Conservation (phyloP, 2,329 filamentous ascomycete genomes). For the Pseudogymnoascus sp. region DNA sequence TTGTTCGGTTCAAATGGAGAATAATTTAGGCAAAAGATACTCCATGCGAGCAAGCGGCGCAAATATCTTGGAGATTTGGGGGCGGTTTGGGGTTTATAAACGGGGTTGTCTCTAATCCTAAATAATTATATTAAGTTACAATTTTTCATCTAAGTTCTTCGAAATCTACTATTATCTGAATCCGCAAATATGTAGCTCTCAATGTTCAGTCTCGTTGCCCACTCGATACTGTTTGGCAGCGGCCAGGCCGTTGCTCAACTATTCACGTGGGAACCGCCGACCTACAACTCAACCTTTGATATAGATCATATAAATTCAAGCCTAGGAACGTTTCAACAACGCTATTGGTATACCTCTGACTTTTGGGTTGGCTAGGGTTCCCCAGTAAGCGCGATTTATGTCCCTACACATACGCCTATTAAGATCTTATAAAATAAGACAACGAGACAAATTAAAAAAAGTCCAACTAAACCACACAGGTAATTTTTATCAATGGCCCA, state of each 20-base stretch:
- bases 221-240: background rate
- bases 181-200: background rate
- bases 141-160: background rate
- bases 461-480: slow-evolving; percentile 37
- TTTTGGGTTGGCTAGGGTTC: slow-evolving; percentile 47
- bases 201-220: background rate
- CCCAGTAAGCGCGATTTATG: slow-evolving; percentile 32
- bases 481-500: slow-evolving; percentile 42
- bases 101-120: background rate
- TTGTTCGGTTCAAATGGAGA: background rate
- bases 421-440: slow-evolving; percentile 25
- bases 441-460: slow-evolving; percentile 43
- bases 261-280: background rate
- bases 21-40: background rate
- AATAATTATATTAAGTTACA: background rate
- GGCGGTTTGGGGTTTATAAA: background rate
- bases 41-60: background rate
- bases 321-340: slow-evolving; percentile 47
- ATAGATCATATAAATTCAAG: slow-evolving; percentile 50
- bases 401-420: background rate
- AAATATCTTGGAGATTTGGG: background rate
- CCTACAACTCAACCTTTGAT: slow-evolving; percentile 32
- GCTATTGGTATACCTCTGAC: slow-evolving; percentile 44
- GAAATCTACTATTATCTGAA: background rate
- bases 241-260: background rate